These are phyloP conservation scores for Penicillium sp. DNA, from an alignment of 2,329 filamentous ascomycete species.

Conservation along the genomic window DNA sequence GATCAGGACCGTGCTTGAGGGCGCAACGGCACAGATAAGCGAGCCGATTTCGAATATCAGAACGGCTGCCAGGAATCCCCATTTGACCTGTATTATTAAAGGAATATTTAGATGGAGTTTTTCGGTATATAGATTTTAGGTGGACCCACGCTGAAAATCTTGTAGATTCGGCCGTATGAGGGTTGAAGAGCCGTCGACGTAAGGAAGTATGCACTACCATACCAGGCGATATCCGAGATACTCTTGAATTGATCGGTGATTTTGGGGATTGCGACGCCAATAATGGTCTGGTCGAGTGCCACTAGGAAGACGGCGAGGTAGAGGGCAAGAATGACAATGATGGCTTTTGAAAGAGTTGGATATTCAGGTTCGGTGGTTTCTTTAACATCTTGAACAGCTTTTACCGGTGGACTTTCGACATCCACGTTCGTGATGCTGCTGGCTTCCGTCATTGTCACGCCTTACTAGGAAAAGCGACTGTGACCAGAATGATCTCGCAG, in stretches of 20 bases:
- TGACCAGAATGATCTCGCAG: neutral
- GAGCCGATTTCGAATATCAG: constrained; percentile 32
- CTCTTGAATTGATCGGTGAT: constrained; percentile 25
- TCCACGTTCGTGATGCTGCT: neutral
- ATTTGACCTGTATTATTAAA: constrained; percentile 19
- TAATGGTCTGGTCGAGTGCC: constrained; percentile 27
- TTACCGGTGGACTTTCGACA: neutral
- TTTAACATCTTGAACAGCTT: neutral
- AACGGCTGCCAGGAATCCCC: constrained; percentile 38
- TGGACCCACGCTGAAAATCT: constrained; percentile 35
- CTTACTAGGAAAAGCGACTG: neutral
- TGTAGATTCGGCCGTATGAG: constrained; percentile 46
- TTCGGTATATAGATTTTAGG: neutral
- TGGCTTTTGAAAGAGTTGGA: constrained; percentile 21
- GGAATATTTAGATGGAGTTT: neutral
- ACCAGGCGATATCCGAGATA: constrained; percentile 22
- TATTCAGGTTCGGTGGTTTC: constrained; percentile 16
- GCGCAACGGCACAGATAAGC: constrained; percentile 40
- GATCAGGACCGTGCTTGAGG: constrained; percentile 39
- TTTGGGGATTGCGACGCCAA: constrained; percentile 16
- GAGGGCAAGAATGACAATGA: constrained; percentile 26
- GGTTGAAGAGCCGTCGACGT: constrained; percentile 18
- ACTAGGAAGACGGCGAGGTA: constrained; percentile 33
- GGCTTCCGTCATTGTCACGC: neutral
- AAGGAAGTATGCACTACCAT: constrained; percentile 21